These are phyloP conservation scores for Suaeda aralocaspica DNA, from an alignment of 148 eudicot species.

Conservation along the genomic window DNA sequence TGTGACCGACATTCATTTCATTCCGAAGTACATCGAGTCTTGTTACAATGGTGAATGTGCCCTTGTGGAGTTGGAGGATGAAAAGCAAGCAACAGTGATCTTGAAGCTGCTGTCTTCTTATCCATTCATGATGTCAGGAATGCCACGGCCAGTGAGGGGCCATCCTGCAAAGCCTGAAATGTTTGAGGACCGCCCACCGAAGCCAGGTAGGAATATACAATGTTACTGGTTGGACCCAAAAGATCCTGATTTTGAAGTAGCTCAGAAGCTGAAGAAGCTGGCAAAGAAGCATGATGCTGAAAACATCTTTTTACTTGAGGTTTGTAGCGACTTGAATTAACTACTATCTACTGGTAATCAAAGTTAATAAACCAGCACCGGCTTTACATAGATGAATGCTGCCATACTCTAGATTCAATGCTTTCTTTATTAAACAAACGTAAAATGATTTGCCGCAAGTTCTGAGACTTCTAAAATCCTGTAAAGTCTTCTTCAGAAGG, in stretches of 20 bases:
- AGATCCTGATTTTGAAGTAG: conserved; percentile 62
- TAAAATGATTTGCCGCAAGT: no score
- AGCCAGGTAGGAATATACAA: conserved; percentile 48
- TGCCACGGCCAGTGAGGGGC: conserved; percentile 89
- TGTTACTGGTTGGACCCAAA: conserved; percentile 53
- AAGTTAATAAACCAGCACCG: no score
- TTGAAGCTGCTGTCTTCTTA: conserved; percentile 27
- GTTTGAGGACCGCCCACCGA: conserved; percentile 71
- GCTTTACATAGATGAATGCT: no score
- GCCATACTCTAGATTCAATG: no score
- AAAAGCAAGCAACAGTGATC: conserved; percentile 40
- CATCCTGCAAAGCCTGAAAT: conserved; percentile 47
- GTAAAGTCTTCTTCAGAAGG: no score
- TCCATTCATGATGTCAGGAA: conserved; percentile 77
- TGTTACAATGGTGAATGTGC: conserved; percentile 39
- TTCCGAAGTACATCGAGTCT: conserved; percentile 46
- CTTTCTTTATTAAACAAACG: no score
- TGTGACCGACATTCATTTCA: conserved; percentile 40
- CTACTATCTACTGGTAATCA: no score
- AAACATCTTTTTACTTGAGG: conserved; percentile 47
- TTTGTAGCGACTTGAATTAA: no score
- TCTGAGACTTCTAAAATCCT: no score
- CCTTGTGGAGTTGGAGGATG: conserved; percentile 57
- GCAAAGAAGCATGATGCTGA: conserved; percentile 50
- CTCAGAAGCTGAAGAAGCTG: conserved; percentile 50